These are phyloP conservation scores for Leccinellum rugosiceps DNA, from an alignment of 768 basidiomycete genomes.

Conservation along the genomic window DNA sequence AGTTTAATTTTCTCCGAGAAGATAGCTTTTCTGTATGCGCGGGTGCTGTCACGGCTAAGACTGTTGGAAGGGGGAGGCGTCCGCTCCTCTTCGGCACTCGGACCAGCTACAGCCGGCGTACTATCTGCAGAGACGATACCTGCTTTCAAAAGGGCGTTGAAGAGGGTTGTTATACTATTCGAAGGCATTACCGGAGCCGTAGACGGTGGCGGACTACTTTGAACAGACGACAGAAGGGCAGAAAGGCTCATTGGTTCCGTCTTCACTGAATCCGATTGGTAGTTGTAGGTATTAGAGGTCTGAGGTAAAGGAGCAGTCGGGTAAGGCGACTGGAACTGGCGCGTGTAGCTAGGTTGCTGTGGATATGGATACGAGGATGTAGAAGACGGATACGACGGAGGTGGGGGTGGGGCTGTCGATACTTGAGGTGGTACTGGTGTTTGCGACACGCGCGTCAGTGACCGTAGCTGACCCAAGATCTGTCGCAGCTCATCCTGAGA, in stretches of 20 bases:
- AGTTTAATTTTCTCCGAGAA: slow-evolving; percentile 60
- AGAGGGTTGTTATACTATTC: slow-evolving; percentile 52
- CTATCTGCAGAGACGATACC: slow-evolving; percentile 62
- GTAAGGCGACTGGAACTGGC: slow-evolving; percentile 30
- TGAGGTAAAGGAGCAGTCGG: slow-evolving; percentile 32
- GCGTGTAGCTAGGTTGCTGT: slow-evolving; percentile 28
- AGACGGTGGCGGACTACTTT: slow-evolving; percentile 22
- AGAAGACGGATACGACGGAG: slow-evolving; percentile 21
- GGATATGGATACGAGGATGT: slow-evolving; percentile 30
- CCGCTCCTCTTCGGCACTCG: slow-evolving; percentile 24
- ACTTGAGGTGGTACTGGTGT: slow-evolving; percentile 35
- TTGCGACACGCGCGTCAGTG: slow-evolving; percentile 45
- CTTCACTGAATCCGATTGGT: slow-evolving; percentile 28
- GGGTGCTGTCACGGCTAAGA: slow-evolving; percentile 46
- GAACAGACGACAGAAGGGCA: slow-evolving; percentile 26
- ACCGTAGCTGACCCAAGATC: slow-evolving; percentile 68
- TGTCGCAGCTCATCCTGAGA: slow-evolving; percentile 77
- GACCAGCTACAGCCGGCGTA: slow-evolving; percentile 50
- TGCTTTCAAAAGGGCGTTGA: slow-evolving; percentile 72
- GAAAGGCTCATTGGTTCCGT: slow-evolving; percentile 30
- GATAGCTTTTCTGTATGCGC: slow-evolving; percentile 59
- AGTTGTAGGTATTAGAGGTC: slow-evolving; percentile 26
- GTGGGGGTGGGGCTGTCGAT: slow-evolving; percentile 28
- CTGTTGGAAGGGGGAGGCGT: slow-evolving; percentile 32
- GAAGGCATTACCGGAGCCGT: slow-evolving; percentile 23